Evolutionary conservation across 169 alveolate species (phyloP).

Genomic region (Plasmodium fragile): DNA sequence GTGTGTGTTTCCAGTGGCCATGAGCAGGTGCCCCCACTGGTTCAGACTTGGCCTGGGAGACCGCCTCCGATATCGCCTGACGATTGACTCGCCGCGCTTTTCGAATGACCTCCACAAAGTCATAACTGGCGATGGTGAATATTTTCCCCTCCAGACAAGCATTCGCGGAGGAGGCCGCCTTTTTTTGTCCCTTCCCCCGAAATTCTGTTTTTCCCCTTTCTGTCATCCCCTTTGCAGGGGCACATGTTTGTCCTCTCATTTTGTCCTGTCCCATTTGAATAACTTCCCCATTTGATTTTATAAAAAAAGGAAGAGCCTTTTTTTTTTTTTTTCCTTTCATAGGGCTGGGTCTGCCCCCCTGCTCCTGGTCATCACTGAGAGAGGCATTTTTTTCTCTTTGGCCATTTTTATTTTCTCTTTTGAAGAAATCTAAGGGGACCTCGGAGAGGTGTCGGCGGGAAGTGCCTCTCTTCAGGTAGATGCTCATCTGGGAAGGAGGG

Average conservation of each 20-base stretch:
- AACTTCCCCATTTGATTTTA: not conserved
- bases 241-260: not conserved
- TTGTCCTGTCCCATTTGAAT: not conserved
- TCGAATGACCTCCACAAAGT: slow-evolving; percentile 8
- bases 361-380: not conserved
- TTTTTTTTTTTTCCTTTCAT: not conserved
- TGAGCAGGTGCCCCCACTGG: not conserved
- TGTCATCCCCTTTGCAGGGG: not conserved
- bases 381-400: not conserved
- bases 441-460: not conserved
- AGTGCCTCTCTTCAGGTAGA: not conserved
- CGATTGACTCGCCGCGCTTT: not conserved
- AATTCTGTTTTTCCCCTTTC: not conserved
- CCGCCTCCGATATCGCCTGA: not conserved
- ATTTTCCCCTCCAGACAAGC: not conserved
- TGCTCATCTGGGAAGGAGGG: not conserved
- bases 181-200: not conserved
- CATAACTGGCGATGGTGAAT: slow-evolving; percentile 33
- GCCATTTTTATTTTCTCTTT: not conserved
- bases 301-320: not conserved
- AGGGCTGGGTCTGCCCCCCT: not conserved
- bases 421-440: not conserved
- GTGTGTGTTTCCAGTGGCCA: not conserved
- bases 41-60: not conserved
- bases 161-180: not conserved